Evolutionary conservation across 2,329 filamentous ascomycete genomes (phyloP).

Genomic region (Fusarium citri): DNA sequence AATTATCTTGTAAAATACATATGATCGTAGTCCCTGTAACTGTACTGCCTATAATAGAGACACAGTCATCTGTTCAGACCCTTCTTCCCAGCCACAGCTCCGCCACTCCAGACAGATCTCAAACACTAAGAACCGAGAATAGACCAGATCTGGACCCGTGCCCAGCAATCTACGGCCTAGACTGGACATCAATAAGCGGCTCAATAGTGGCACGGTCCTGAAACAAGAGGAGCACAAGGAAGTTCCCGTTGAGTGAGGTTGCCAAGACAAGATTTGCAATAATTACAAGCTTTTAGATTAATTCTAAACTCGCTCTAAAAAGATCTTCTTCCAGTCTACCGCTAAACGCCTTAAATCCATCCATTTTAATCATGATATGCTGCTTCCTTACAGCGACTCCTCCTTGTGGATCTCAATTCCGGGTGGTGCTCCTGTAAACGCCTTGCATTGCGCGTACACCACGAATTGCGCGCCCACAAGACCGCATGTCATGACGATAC

Average conservation of each 20-base stretch:
- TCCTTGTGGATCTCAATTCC: slow-evolving; percentile 67
- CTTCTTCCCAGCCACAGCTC: slow-evolving; percentile 14
- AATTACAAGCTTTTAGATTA: neutral
- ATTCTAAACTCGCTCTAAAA: slow-evolving; percentile 26
- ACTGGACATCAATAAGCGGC: slow-evolving; percentile 29
- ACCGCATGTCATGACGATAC: slow-evolving; percentile 65
- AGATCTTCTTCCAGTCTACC: slow-evolving; percentile 3
- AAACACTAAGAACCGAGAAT: slow-evolving; percentile 6
- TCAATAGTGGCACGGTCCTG: slow-evolving; percentile 29
- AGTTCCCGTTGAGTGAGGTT: slow-evolving; percentile 1
- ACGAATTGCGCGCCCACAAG: slow-evolving; percentile 66
- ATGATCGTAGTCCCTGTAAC: no score
- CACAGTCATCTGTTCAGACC: neutral
- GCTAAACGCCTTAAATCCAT: slow-evolving; percentile 23
- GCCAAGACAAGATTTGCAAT: neutral
- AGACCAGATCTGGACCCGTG: slow-evolving; percentile 22
- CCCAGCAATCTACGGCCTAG: slow-evolving; percentile 5
- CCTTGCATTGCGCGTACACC: slow-evolving; percentile 67
- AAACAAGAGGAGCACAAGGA: slow-evolving; percentile 2
- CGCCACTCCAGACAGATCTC: slow-evolving; percentile 22
- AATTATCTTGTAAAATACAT: neutral
- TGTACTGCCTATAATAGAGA: neutral
- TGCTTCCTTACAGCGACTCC: slow-evolving; percentile 37
- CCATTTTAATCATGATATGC: slow-evolving; percentile 1
- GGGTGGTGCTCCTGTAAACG: slow-evolving; percentile 62